Evolutionary conservation across 805 yeast genomes (phyloP).

Genomic region (Yarrowia sp.): DNA sequence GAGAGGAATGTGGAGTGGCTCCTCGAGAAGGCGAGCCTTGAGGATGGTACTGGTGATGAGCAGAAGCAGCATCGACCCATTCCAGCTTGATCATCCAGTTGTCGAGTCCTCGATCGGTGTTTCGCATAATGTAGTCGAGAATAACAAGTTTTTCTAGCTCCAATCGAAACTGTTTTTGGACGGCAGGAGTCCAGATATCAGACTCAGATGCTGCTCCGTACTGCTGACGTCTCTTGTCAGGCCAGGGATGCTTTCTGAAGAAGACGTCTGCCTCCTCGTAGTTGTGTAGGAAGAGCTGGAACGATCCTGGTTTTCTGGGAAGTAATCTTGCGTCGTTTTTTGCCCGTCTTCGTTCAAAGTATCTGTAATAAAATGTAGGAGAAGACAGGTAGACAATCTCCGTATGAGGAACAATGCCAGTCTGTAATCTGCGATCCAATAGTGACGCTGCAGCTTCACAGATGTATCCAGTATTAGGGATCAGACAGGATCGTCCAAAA

Average conservation of each 20-base stretch:
- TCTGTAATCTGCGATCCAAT: slow-evolving; percentile 65
- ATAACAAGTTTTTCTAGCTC: slow-evolving; percentile 74
- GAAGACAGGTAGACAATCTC: slow-evolving; percentile 61
- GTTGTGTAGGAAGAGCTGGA: slow-evolving; percentile 66
- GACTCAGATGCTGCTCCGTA: slow-evolving; percentile 42
- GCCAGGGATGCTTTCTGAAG: slow-evolving; percentile 63
- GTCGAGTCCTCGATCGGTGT: slow-evolving; percentile 76
- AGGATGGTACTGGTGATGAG: slow-evolving; percentile 8
- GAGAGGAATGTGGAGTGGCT: slow-evolving; percentile 22
- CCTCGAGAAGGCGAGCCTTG: slow-evolving; percentile 40
- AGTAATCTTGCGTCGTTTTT: slow-evolving; percentile 45
- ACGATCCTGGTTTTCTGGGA: slow-evolving; percentile 67
- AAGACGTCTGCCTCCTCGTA: slow-evolving; percentile 69
- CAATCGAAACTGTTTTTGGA: slow-evolving; percentile 59
- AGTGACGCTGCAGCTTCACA: slow-evolving; percentile 75
- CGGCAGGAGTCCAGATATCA: slow-evolving; percentile 58
- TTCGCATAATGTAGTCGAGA: slow-evolving; percentile 73
- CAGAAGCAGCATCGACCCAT: slow-evolving; percentile 48
- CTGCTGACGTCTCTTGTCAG: slow-evolving; percentile 44
- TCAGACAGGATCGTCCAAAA: slow-evolving; percentile 74
- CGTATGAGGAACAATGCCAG: slow-evolving; percentile 70
- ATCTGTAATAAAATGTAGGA: slow-evolving; percentile 59
- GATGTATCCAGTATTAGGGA: slow-evolving; percentile 74
- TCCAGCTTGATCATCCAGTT: slow-evolving; percentile 76
- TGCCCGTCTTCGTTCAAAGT: slow-evolving; percentile 54